These are phyloP conservation scores for Fraxinus cuspidata DNA, from an alignment of 257 asterid genomes.

Conservation along the genomic window DNA sequence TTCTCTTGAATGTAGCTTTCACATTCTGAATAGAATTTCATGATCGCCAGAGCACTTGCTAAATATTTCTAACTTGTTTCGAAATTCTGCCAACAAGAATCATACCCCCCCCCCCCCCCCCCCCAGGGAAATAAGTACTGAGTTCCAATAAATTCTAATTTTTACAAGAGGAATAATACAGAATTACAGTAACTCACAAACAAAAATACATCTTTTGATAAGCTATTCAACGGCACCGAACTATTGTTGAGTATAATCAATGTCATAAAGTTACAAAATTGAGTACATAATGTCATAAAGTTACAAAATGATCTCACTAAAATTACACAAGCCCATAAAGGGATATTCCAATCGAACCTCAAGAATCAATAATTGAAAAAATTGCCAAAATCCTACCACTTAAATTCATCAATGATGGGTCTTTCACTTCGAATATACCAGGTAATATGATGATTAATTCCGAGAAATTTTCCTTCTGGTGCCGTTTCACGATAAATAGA, in stretches of 20 bases:
- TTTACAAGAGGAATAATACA: neutral
- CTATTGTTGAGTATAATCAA: neutral
- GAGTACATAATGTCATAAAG: neutral
- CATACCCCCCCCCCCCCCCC: no score
- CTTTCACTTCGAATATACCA: constrained; percentile 10
- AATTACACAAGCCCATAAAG: constrained; percentile 23
- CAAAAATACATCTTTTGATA: neutral
- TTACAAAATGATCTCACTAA: constrained; percentile 3
- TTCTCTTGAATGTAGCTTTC: neutral
- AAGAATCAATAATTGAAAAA: constrained; percentile 42
- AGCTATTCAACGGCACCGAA: neutral
- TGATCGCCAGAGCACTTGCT: neutral
- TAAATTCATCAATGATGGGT: constrained; percentile 26
- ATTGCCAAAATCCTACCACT: constrained; percentile 26
- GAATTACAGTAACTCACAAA: neutral
- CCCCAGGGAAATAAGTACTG: no score
- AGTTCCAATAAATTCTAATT: neutral
- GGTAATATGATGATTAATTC: neutral
- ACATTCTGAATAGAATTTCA: neutral
- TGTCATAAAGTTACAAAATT: neutral
- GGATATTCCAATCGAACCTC: constrained; percentile 14
- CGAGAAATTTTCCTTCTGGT: neutral
- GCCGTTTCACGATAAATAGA: neutral
- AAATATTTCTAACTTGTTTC: neutral
- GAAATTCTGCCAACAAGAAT: neutral